These are phyloP conservation scores for Penicillium brasilianum DNA, from an alignment of 2,329 filamentous ascomycete genomes.

Conservation along the genomic window DNA sequence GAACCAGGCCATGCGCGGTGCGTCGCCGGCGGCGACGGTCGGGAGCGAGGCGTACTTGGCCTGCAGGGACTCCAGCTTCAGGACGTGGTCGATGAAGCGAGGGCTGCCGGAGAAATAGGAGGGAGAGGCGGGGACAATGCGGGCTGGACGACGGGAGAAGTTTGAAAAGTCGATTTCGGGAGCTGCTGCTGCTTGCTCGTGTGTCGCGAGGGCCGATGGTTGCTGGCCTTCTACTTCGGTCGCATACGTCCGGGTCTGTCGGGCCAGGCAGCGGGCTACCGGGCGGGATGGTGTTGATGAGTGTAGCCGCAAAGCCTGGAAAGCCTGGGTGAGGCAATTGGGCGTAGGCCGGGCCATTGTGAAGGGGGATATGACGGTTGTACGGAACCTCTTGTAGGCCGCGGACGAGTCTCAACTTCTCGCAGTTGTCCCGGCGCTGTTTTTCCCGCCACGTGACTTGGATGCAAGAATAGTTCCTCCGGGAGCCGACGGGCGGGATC, in stretches of 20 bases:
- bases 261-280: slow-evolving; percentile 25
- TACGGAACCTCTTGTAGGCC: background rate
- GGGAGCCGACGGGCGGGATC: slow-evolving; percentile 20
- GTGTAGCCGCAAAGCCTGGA: slow-evolving; percentile 39
- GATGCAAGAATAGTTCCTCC: slow-evolving; percentile 27
- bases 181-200: slow-evolving; percentile 31
- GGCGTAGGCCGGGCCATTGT: slow-evolving; percentile 47
- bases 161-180: slow-evolving; percentile 42
- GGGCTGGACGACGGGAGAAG: slow-evolving; percentile 58
- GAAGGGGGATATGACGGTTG: slow-evolving; percentile 8
- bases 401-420: slow-evolving; percentile 13
- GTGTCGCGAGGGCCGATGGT: slow-evolving; percentile 5
- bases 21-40: slow-evolving; percentile 66
- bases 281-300: slow-evolving; percentile 36
- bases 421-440: slow-evolving; percentile 16
- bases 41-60: slow-evolving; percentile 77
- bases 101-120: slow-evolving; percentile 95
- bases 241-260: slow-evolving; percentile 34
- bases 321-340: slow-evolving; percentile 41
- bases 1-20: slow-evolving; percentile 79
- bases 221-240: slow-evolving; percentile 29
- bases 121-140: slow-evolving; percentile 80
- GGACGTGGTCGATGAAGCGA: slow-evolving; percentile 81
- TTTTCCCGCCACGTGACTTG: slow-evolving; percentile 31
- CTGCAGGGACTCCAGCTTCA: slow-evolving; percentile 73